Base-by-base conservation (phyloP, 345 rosid genomes). In the Populus tremula region DNA sequence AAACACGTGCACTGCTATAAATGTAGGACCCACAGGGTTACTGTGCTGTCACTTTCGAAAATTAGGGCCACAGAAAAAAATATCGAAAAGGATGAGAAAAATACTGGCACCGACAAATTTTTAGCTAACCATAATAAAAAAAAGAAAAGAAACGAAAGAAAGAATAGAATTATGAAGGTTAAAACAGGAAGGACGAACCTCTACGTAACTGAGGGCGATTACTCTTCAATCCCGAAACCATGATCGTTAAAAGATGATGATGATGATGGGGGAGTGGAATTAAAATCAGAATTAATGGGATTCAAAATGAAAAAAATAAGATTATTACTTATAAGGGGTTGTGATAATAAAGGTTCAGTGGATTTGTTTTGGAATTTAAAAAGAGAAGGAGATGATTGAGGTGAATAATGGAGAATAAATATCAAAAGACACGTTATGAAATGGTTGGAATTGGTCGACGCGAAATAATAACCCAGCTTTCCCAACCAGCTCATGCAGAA, bases 401-500 rank as follows among this genome's bases (percentile, higher is more conserved):
- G 99, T 39, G 98, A 96, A 31, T 77, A 96, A 85, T 90, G 96
- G 76, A 92, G 97, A 73, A 83, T 85, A 67, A 92, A 96, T 74
- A 93, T 87, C 70, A 96, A 78, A 43, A 96, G 87, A 79, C 97
- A 89, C 68, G 97, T 90, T 8, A 88, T 88, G 77, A 96, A 92
- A 75, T 92, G 96, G 79, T 86, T 93, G 12, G 90, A 91, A 76
- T 81, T 88, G 66, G 88, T 84, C 74, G 88, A 86, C 77, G 82
- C 79, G 77, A 87, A 61, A 73, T 73, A 68, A 59, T 33, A 85
- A 83, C 91, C 88, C 87, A 89, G 86, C 70, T 90, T 88, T 82
- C 97, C 90, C 89, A 85, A 93, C 91, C 96, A 96, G 96, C 92
- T 96, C 99, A 96, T 93, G 94, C 98, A 82, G 95, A 84, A 82